Evolutionary conservation across 768 basidiomycete genomes (phyloP).

Genomic region (Pholiota microspora): DNA sequence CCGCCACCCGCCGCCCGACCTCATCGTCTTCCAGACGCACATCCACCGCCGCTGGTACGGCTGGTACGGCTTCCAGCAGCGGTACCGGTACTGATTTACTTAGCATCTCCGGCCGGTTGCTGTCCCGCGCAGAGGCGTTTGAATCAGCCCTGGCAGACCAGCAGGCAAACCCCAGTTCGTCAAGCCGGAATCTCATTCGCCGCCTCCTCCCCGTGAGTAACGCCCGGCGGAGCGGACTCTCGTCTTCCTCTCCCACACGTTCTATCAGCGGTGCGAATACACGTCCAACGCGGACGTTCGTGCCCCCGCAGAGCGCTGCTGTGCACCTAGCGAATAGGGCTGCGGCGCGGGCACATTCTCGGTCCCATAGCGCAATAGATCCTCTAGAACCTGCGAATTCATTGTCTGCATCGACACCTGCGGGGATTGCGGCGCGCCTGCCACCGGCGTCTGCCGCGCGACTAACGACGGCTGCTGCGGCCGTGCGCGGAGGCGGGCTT

Average conservation of each 20-base stretch:
- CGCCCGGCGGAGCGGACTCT: slow-evolving; percentile 1
- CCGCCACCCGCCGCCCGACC: not conserved
- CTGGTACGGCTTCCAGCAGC: not conserved
- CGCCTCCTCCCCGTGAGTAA: slow-evolving; percentile 9
- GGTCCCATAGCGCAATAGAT: not conserved
- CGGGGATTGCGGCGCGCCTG: not conserved
- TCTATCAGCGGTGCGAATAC: not conserved
- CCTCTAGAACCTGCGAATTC: no score
- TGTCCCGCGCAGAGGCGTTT: not conserved
- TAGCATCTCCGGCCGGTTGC: not conserved
- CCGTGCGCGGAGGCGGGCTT: not conserved
- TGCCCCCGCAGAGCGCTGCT: not conserved
- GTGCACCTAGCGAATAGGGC: not conserved
- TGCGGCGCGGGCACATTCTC: not conserved
- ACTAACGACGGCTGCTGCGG: not conserved
- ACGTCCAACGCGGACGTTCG: not conserved
- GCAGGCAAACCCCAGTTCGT: not conserved
- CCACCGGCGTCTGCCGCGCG: slow-evolving; percentile 2
- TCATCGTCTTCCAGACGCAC: not conserved
- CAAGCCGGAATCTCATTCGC: not conserved
- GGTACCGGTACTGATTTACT: not conserved
- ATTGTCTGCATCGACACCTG: no score
- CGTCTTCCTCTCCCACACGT: not conserved
- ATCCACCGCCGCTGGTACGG: not conserved
- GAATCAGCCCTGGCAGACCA: not conserved